Conservation (phyloP, 495 filamentous ascomycete genomes). For the Pseudevernia furfuracea region DNA sequence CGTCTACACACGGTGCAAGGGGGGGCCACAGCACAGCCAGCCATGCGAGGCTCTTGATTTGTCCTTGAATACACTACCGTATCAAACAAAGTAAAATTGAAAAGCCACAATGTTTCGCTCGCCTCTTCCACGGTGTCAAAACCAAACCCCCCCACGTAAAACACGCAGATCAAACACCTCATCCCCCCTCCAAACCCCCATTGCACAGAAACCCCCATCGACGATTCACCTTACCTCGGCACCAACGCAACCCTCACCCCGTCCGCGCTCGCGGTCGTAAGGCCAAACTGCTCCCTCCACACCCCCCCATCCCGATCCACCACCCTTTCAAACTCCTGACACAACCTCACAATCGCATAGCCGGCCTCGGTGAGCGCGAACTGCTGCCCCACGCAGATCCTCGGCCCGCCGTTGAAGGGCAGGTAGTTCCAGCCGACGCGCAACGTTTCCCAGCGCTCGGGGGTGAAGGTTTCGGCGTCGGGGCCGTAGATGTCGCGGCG, state of each 20-base stretch:
- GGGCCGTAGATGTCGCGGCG: constrained; percentile 31
- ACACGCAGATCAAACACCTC: too few relatives aligned
- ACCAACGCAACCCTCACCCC: not conserved
- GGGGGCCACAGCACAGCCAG: too few relatives aligned
- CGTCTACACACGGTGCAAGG: too few relatives aligned
- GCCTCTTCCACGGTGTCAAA: too few relatives aligned
- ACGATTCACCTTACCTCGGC: too few relatives aligned
- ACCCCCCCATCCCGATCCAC: not conserved
- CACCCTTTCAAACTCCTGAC: constrained; percentile 45
- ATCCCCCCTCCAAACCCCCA: too few relatives aligned
- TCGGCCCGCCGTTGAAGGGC: constrained; percentile 54
- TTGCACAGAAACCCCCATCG: too few relatives aligned
- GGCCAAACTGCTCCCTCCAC: not conserved
- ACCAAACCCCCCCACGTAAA: too few relatives aligned
- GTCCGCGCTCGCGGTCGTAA: not conserved
- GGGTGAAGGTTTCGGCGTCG: constrained; percentile 27
- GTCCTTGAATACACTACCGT: too few relatives aligned
- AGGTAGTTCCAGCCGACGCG: constrained; percentile 45
- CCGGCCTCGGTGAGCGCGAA: constrained; percentile 53
- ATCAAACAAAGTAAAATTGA: too few relatives aligned
- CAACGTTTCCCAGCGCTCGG: constrained; percentile 21
- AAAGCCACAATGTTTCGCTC: too few relatives aligned
- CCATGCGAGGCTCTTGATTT: too few relatives aligned
- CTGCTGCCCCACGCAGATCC: constrained; percentile 42
- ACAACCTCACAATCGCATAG: constrained; percentile 49